Evolutionary conservation across 2,329 filamentous ascomycete species (phyloP).

Genomic region (Paraphaeosphaeria minitans): DNA sequence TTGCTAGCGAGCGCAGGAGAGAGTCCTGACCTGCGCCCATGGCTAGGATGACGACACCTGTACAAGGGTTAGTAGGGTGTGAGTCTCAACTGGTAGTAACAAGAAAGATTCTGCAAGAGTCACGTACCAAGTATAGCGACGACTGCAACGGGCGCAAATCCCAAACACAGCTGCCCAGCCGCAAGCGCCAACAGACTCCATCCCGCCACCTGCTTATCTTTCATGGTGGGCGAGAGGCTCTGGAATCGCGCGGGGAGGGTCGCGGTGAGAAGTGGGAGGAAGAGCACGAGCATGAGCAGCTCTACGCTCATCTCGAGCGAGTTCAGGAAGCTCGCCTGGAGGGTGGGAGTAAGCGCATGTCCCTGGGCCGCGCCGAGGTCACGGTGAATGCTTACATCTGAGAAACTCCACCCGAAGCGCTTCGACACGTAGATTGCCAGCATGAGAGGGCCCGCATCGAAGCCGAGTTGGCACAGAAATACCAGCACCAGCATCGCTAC

Average conservation of each 20-base stretch:
- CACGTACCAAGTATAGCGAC: conserved; percentile 18
- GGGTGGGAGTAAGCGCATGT: neutral
- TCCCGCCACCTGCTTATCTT: conserved; percentile 17
- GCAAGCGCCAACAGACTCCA: conserved; percentile 18
- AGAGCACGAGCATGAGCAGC: conserved; percentile 15
- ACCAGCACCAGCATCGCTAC: conserved; percentile 18
- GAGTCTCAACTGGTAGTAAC: neutral
- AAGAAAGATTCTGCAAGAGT: too few relatives aligned
- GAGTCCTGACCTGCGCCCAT: conserved; percentile 27
- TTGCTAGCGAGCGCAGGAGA: conserved; percentile 23
- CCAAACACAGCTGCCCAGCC: conserved; percentile 17
- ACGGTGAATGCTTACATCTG: conserved; percentile 20
- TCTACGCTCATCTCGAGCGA: conserved; percentile 26
- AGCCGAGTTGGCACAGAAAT: conserved; percentile 24
- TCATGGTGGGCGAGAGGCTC: conserved; percentile 7
- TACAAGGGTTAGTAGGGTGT: neutral
- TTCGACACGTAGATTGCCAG: conserved; percentile 26
- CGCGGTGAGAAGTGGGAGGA: conserved; percentile 17
- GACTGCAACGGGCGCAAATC: conserved; percentile 18
- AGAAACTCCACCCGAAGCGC: conserved; percentile 23
- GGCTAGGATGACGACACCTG: conserved; percentile 20
- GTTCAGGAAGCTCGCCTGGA: conserved; percentile 23
- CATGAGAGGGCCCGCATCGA: conserved; percentile 24
- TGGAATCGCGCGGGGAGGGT: conserved; percentile 8
- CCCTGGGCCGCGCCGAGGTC: neutral